Conservation (phyloP, 2,329 filamentous ascomycete species). For the Xylaria sp. region DNA sequence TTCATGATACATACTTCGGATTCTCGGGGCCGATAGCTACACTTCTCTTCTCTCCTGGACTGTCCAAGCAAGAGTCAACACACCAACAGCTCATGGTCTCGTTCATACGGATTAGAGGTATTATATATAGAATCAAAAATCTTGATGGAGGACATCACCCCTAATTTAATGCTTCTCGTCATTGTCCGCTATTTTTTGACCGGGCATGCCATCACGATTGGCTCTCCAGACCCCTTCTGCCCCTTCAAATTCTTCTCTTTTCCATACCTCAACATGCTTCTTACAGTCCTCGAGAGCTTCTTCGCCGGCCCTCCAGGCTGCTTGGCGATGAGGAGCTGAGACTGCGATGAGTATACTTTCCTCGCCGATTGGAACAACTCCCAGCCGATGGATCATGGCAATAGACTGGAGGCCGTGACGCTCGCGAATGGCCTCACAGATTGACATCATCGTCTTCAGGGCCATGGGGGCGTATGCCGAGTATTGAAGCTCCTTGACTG, state of each 20-base stretch:
- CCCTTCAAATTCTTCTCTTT: conserved; percentile 78
- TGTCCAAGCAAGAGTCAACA: too few relatives aligned
- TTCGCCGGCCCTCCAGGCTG: conserved; percentile 83
- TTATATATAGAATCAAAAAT: not conserved
- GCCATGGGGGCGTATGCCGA: conserved; percentile 67
- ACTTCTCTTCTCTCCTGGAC: not conserved
- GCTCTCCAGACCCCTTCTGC: conserved; percentile 80
- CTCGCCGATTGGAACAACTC: conserved; percentile 80
- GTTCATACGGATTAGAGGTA: not conserved
- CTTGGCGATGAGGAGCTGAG: conserved; percentile 73
- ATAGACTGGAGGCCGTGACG: conserved; percentile 67
- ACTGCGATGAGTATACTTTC: conserved; percentile 90
- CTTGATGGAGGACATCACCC: not conserved
- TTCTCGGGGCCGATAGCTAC: not conserved
- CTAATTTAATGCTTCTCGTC: not conserved
- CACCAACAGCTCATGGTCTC: not conserved
- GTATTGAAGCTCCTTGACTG: conserved; percentile 72
- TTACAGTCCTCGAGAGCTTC: conserved; percentile 86
- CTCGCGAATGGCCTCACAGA: conserved; percentile 51
- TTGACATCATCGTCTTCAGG: conserved; percentile 60
- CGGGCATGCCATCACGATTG: conserved; percentile 68
- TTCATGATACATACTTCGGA: not conserved
- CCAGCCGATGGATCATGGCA: conserved; percentile 77
- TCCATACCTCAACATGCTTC: conserved; percentile 88
- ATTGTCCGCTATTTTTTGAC: conserved; percentile 38